Evolutionary conservation across 2,329 filamentous ascomycete genomes (phyloP).

Genomic region (Fusarium goolgardi): DNA sequence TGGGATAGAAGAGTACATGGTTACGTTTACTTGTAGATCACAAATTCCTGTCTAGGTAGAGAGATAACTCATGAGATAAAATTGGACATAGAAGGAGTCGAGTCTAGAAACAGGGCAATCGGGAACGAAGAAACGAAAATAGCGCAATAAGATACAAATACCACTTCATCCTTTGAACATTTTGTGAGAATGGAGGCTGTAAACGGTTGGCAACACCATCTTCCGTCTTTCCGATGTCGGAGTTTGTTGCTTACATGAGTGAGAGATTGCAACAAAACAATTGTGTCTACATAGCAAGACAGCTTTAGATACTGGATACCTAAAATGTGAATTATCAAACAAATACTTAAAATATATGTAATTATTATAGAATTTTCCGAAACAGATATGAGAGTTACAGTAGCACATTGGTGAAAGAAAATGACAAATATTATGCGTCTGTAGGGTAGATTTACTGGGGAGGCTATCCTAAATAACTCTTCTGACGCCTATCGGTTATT

Average conservation of each 20-base stretch:
- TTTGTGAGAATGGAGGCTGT: background rate
- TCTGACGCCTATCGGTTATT: background rate
- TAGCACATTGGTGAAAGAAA: background rate
- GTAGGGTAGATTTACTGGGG: background rate
- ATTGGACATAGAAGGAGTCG: constrained; percentile 1
- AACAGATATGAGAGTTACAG: background rate
- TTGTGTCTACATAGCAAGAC: rapidly evolving
- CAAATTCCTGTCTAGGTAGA: background rate
- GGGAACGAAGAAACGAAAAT: constrained; percentile 18
- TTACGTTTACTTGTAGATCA: constrained; percentile 16
- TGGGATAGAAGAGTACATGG: background rate
- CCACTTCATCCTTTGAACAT: background rate
- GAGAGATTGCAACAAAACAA: background rate
- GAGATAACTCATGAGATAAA: background rate
- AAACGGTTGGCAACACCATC: too few species aligned
- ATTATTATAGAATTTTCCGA: too few species aligned
- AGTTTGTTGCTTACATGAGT: background rate
- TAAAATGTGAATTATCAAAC: too few species aligned
- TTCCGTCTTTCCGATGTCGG: background rate
- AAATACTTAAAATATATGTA: background rate
- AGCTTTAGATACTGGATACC: background rate
- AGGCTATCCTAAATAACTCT: background rate
- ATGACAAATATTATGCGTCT: background rate
- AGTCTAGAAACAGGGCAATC: background rate
- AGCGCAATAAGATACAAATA: background rate